These are phyloP conservation scores for Clavispora carvajalis DNA, from an alignment of 805 yeast species.

Conservation along the genomic window DNA sequence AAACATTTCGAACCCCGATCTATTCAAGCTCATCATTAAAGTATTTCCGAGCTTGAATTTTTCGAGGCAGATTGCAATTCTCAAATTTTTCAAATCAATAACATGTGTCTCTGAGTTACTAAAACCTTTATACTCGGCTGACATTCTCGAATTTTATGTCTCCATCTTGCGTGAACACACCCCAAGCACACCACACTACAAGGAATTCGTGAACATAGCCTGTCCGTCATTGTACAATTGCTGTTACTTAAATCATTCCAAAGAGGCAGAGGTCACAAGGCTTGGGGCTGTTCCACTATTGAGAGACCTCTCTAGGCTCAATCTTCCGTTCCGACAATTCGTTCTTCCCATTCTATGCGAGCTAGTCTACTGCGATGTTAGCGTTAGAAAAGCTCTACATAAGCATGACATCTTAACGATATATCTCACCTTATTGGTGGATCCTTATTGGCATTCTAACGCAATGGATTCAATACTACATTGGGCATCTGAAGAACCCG, in stretches of 20 bases:
- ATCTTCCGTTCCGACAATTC: constrained; percentile 46
- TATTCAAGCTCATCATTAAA: constrained; percentile 39
- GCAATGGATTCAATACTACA: constrained; percentile 46
- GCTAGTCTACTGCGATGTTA: constrained; percentile 41
- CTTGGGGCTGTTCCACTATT: constrained; percentile 45
- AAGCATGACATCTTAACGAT: constrained; percentile 33
- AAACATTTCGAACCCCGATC: constrained; percentile 32
- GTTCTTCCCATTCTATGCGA: constrained; percentile 50
- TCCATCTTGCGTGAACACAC: constrained; percentile 22
- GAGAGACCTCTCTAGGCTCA: constrained; percentile 32
- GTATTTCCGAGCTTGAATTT: constrained; percentile 28
- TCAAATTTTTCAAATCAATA: constrained; percentile 43
- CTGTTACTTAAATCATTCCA: constrained; percentile 41
- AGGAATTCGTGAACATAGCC: constrained; percentile 38
- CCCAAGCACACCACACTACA: constrained; percentile 26
- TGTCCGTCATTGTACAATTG: constrained; percentile 49
- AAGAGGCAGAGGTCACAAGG: constrained; percentile 42
- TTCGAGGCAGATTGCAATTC: constrained; percentile 31
- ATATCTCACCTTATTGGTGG: constrained; percentile 38
- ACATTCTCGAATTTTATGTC: constrained; percentile 41
- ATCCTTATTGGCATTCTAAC: constrained; percentile 55
- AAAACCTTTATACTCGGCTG: constrained; percentile 30
- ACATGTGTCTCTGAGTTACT: constrained; percentile 32
- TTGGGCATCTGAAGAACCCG: constrained; percentile 32
- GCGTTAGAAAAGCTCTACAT: constrained; percentile 33